Conservation (phyloP, 148 eudicot genomes). For the Nepenthes mirabilis region DNA sequence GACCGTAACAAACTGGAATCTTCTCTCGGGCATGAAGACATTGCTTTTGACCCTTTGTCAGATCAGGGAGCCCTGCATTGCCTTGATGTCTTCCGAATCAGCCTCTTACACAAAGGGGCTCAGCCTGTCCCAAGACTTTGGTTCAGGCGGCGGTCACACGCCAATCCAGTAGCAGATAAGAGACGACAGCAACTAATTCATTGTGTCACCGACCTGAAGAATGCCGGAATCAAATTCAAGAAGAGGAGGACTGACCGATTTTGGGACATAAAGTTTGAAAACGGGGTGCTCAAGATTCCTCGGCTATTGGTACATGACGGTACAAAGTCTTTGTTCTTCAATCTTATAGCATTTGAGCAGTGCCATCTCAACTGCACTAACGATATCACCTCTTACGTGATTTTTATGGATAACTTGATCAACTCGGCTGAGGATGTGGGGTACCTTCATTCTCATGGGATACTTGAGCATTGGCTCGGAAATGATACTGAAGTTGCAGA, state of each 20-base stretch:
- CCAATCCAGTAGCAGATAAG: slow-evolving; percentile 22
- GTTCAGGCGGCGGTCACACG: slow-evolving; percentile 32
- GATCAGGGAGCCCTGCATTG: slow-evolving; percentile 4
- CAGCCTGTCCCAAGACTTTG: background rate
- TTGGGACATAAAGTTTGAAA: slow-evolving; percentile 49
- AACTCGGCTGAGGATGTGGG: slow-evolving; percentile 7
- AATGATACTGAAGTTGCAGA: slow-evolving; percentile 53
- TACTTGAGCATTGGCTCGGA: slow-evolving; percentile 56
- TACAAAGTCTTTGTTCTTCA: slow-evolving; percentile 31
- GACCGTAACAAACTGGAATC: slow-evolving; percentile 11
- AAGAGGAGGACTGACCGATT: slow-evolving; percentile 37
- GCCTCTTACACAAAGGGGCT: slow-evolving; percentile 7
- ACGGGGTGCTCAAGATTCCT: slow-evolving; percentile 38
- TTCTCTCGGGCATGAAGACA: background rate
- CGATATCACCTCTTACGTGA: slow-evolving; percentile 10
- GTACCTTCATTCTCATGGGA: slow-evolving; percentile 37
- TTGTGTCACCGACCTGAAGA: slow-evolving; percentile 47
- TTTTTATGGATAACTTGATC: slow-evolving; percentile 15
- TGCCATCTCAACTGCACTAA: slow-evolving; percentile 14
- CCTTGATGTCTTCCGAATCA: slow-evolving; percentile 17
- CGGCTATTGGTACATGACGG: slow-evolving; percentile 13
- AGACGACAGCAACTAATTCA: slow-evolving; percentile 36
- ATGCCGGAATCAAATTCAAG: slow-evolving; percentile 48
- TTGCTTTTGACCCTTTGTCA: slow-evolving; percentile 6
- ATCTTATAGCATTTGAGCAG: slow-evolving; percentile 47